Percentiles rank a stretch among this genome's conserved stretches.
phyloP scores from a whole-genome alignment of 2,329 filamentous ascomycete genomes.

The Colletotrichum sp. region DNA sequence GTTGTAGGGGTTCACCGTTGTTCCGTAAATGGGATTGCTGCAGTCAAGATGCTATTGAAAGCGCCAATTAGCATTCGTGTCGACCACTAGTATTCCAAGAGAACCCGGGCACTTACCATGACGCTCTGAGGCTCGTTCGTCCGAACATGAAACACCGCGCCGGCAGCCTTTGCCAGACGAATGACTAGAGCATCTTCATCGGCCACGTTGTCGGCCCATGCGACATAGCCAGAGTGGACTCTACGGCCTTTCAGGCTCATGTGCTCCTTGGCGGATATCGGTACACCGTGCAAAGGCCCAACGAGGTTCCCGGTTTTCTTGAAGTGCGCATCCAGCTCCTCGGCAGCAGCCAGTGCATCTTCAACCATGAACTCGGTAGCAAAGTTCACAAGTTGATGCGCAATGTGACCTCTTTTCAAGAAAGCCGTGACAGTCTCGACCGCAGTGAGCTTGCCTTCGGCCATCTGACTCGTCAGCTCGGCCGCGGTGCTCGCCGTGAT shows the following conservation, averaged over 20 bases:
- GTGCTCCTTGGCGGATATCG: conserved; percentile 27
- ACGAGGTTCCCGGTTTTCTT: conserved; percentile 35
- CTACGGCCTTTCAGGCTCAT: conserved; percentile 23
- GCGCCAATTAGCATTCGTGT: fast-evolving
- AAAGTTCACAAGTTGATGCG: conserved; percentile 44
- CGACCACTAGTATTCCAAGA: neutral
- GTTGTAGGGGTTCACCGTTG: conserved; percentile 43
- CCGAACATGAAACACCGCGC: conserved; percentile 46
- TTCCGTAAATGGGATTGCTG: conserved; percentile 43
- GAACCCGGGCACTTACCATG: conserved; percentile 25
- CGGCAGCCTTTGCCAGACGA: conserved; percentile 32
- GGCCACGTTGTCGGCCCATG: conserved; percentile 38
- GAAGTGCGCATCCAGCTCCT: conserved; percentile 45
- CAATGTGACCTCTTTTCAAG: conserved; percentile 53
- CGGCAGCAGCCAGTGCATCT: conserved; percentile 40
- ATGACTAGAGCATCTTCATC: conserved; percentile 36
- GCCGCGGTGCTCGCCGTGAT: conserved; percentile 40
- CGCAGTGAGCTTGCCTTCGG: conserved; percentile 32
- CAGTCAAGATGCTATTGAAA: conserved; percentile 27
- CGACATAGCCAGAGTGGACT: conserved; percentile 32
- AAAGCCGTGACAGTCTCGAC: conserved; percentile 44
- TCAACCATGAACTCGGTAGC: conserved; percentile 39
- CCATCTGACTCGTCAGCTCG: conserved; percentile 31
- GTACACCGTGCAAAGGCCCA: conserved; percentile 51
- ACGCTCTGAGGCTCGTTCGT: conserved; percentile 46